phyloP scores from a whole-genome alignment of 2,329 filamentous ascomycete genomes.

The Ilyonectria mors-panacis region DNA sequence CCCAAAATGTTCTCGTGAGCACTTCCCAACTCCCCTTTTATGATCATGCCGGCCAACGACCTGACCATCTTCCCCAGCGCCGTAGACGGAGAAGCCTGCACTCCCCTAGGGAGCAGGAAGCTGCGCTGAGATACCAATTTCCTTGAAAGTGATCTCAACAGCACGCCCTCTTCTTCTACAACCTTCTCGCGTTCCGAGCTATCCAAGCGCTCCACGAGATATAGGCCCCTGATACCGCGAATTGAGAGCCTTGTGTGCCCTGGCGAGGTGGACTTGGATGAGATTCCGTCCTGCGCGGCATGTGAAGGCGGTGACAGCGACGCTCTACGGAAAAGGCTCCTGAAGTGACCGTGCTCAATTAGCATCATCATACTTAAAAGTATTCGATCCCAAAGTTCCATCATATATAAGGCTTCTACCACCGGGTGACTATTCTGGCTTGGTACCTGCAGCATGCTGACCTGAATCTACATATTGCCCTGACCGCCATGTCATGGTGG shows the following conservation, averaged over 20 bases:
- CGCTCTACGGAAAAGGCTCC: slow-evolving; percentile 15
- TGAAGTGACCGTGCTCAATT: no score
- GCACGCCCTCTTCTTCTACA: neutral
- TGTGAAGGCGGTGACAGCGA: slow-evolving; percentile 11
- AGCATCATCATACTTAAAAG: no score
- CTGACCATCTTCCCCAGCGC: slow-evolving; percentile 11
- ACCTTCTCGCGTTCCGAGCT: neutral
- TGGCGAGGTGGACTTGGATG: slow-evolving; percentile 14
- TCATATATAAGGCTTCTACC: no score
- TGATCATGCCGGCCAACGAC: slow-evolving; percentile 18
- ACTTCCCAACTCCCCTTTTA: slow-evolving; percentile 15
- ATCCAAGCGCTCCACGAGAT: slow-evolving; percentile 17
- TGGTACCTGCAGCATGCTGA: slow-evolving; percentile 48
- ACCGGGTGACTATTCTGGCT: slow-evolving; percentile 3
- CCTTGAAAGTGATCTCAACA: neutral
- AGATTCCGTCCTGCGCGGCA: slow-evolving; percentile 14
- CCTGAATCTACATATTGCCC: slow-evolving; percentile 53
- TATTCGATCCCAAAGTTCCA: no score
- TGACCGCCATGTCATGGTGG: slow-evolving; percentile 43
- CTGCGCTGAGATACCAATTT: slow-evolving; percentile 5
- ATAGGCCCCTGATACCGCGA: slow-evolving; percentile 9
- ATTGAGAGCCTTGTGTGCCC: slow-evolving; percentile 14
- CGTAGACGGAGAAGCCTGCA: neutral
- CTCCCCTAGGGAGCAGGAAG: neutral
- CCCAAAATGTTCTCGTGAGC: slow-evolving; percentile 23